Evolutionary conservation across 1,139 yeast genomes (phyloP).

Genomic region (Sugiyamaella novakii): DNA sequence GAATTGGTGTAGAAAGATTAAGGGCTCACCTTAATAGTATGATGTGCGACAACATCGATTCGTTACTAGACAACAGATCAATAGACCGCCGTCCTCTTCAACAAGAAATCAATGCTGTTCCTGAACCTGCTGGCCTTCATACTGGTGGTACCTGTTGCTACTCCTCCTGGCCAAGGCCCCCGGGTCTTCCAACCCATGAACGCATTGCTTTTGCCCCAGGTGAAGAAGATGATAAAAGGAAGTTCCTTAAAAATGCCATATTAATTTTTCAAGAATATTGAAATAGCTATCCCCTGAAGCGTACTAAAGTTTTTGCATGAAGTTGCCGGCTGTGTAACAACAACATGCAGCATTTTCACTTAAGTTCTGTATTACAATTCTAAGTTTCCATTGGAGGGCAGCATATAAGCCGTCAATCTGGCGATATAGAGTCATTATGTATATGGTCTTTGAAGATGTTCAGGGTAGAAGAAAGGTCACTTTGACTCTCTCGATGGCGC

Average conservation of each 20-base stretch:
- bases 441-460: no score
- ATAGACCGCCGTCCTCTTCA: neutral
- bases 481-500: no score
- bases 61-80: constrained; percentile 2
- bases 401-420: no score
- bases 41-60: constrained; percentile 18
- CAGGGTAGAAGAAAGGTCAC: no score
- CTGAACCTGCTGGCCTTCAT: constrained; percentile 5
- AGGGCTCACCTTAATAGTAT: constrained; percentile 57
- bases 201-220: constrained; percentile 6
- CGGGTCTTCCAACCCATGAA: constrained; percentile 1
- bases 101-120: neutral
- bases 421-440: no score
- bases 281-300: no score
- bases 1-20: constrained; percentile 77
- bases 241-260: constrained; percentile 10
- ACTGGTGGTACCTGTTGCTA: constrained; percentile 7
- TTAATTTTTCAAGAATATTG: no score
- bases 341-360: no score
- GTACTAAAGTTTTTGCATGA: no score
- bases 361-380: no score
- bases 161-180: constrained; percentile 2
- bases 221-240: constrained; percentile 12
- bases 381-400: no score
- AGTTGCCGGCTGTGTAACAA: no score